Conservation (phyloP, 805 yeast species). For the Wickerhamiella nectarea region DNA sequence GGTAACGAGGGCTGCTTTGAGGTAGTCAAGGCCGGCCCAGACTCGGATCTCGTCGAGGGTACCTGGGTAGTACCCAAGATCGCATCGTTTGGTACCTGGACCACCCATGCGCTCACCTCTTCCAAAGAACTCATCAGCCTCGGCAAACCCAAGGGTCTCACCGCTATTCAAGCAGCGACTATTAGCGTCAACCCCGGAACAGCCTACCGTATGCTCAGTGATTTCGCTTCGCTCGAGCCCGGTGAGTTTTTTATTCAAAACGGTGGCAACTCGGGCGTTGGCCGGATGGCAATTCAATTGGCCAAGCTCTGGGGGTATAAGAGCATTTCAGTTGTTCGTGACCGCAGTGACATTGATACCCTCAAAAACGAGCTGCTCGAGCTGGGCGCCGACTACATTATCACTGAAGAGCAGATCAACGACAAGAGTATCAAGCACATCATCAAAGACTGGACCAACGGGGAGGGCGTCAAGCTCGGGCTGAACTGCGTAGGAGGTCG, state of each 20-base stretch:
- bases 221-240: constrained; percentile 44
- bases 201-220: constrained; percentile 75
- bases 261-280: constrained; percentile 94
- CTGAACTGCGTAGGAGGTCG: constrained; percentile 91
- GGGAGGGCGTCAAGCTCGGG: constrained; percentile 54
- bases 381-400: constrained; percentile 77
- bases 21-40: constrained; percentile 56
- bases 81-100: constrained; percentile 89
- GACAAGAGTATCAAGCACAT: constrained; percentile 52
- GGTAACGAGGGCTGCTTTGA: constrained; percentile 93
- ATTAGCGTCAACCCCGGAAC: constrained; percentile 85
- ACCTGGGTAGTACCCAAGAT: constrained; percentile 79
- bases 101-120: constrained; percentile 52
- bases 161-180: constrained; percentile 53
- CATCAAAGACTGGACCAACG: constrained; percentile 31
- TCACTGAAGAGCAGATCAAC: constrained; percentile 74
- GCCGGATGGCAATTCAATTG: constrained; percentile 79
- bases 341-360: constrained; percentile 63
- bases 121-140: constrained; percentile 44
- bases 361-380: constrained; percentile 39
- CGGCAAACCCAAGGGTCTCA: constrained; percentile 31
- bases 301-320: constrained; percentile 66
- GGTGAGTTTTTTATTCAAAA: constrained; percentile 90
- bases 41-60: constrained; percentile 38
- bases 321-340: constrained; percentile 78